Evolutionary conservation across 352 stramenopile genomes (phyloP), one percentile per base, ranked within the genome.

Genomic region (Phytophthora megakarya): DNA sequence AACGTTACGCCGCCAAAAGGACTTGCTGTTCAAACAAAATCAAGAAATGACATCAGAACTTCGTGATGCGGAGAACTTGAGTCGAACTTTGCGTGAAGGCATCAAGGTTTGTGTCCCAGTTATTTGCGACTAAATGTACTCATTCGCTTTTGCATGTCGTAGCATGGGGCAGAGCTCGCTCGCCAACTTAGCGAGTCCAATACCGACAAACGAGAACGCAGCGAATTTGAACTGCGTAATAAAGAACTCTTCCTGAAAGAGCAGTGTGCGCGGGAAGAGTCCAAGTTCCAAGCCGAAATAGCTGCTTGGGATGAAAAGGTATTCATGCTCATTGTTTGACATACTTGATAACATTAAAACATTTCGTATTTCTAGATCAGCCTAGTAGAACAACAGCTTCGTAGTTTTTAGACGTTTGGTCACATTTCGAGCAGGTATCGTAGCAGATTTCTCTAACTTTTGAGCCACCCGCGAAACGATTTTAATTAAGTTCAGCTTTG

Each of bases 251-350:
- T 12, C 13, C 63, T 71, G 38, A 65, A 78, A 30, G 51, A 66
- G 39, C 55, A 70, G 40, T 75, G 52, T 40, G 61, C 61, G 26
- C 55, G 63, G 2, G 56, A 72, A 72, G 70, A 78, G 43, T 48
- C 35, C 25, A 42, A 67, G 35, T 54, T 78, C 16, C 46, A 72
- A 45, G 66, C 51, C 30, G 52, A 72, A 21, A 21, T 75, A 26
- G 52, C 57, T 9, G 47, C 48, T 47, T 78, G 65, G 66, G 53
- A 75, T 61, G 56, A 72, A 50, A 78, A 78, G 70, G 70, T 78
- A 66, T 11, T 19, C 49, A 35, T 22, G 11, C 32, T 49, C 23
- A n/a, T 47, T 21, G 40, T 11, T 16, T 32, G 10, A 2, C 19
- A 15, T 25, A 45, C 18, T 16, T 51, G 19, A 50, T 33, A 26